Conservation (phyloP, 2,329 filamentous ascomycete species). For the Aspergillus texensis region DNA sequence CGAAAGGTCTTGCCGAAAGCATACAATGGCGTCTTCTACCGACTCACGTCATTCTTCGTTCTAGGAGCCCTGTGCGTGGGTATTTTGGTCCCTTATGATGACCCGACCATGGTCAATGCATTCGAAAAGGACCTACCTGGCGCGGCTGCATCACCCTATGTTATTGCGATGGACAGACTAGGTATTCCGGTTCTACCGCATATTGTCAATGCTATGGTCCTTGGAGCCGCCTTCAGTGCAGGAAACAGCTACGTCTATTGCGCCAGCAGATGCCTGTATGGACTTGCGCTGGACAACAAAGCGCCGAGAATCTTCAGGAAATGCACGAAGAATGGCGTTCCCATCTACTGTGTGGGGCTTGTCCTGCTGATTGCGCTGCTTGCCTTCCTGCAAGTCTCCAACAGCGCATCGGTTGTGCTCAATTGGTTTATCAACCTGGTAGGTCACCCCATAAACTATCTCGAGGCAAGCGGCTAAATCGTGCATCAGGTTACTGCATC, state of each 20-base stretch:
- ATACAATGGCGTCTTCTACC: slow-evolving; percentile 78
- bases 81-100: slow-evolving; percentile 71
- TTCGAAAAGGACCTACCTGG: slow-evolving; percentile 63
- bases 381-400: slow-evolving; percentile 72
- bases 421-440: slow-evolving; percentile 71
- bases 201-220: slow-evolving; percentile 72
- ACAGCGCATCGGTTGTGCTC: slow-evolving; percentile 67
- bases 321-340: slow-evolving; percentile 68
- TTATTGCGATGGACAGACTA: slow-evolving; percentile 67
- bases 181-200: slow-evolving; percentile 66
- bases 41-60: slow-evolving; percentile 74
- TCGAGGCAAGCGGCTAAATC: background rate
- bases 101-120: slow-evolving; percentile 62
- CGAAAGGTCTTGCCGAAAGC: slow-evolving; percentile 70
- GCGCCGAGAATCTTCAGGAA: slow-evolving; percentile 67
- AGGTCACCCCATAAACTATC: slow-evolving; percentile 14
- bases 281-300: slow-evolving; percentile 69
- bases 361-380: slow-evolving; percentile 71
- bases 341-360: slow-evolving; percentile 70
- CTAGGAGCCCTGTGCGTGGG: slow-evolving; percentile 73
- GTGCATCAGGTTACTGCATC: slow-evolving; percentile 65
- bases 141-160: slow-evolving; percentile 72
- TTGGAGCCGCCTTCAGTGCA: slow-evolving; percentile 69
- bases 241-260: slow-evolving; percentile 71
- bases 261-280: slow-evolving; percentile 69